phyloP scores from a whole-genome alignment of 2,329 filamentous ascomycete species.

The Neoscytalidium dimidiatum region DNA sequence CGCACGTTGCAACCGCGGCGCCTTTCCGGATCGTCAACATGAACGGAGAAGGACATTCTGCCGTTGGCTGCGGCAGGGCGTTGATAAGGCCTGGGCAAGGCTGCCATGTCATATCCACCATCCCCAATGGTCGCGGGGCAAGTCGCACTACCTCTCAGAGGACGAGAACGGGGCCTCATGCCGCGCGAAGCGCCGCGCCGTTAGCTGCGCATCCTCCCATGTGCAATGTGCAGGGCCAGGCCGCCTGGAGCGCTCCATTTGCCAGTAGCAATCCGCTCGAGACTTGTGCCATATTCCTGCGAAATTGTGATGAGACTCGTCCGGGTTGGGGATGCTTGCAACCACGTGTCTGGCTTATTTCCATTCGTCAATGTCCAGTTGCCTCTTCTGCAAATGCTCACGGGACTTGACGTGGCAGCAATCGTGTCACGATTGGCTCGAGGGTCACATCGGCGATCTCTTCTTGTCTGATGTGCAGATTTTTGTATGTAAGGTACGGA shows the following conservation, averaged over 20 bases:
- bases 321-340: background rate
- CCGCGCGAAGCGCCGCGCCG: background rate
- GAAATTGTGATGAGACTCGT: background rate
- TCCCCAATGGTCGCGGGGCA: background rate
- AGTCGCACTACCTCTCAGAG: background rate
- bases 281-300: background rate
- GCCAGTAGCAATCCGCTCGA: background rate
- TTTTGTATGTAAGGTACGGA: slow-evolving; percentile 15
- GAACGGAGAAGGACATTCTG: background rate
- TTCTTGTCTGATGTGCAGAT: background rate
- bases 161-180: background rate
- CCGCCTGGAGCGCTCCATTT: background rate
- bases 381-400: slow-evolving; percentile 3
- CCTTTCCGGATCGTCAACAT: background rate
- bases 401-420: slow-evolving; percentile 6
- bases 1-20: slow-evolving; percentile 11
- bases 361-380: slow-evolving; percentile 6
- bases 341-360: background rate
- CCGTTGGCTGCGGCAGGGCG: background rate
- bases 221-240: background rate
- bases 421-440: background rate
- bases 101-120: slow-evolving; percentile 1
- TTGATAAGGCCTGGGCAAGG: background rate
- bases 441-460: slow-evolving; percentile 3
- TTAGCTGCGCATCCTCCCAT: background rate